Base-by-base conservation (phyloP, 768 basidiomycete genomes). In the Hygrophorus russula region DNA sequence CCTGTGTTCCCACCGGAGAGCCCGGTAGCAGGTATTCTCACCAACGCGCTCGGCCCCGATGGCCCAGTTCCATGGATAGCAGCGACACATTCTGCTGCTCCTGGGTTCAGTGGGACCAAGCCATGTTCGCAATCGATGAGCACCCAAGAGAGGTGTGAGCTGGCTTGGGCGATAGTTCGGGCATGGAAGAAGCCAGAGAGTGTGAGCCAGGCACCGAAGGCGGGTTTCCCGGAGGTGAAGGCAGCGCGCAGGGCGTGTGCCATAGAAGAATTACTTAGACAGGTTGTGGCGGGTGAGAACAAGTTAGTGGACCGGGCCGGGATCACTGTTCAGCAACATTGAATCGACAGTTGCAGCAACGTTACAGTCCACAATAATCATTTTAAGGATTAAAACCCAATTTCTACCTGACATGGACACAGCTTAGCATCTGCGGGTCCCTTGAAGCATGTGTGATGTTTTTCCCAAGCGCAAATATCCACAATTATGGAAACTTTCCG, bases 101-200 rank as follows among this genome's bases (percentile, higher is more conserved):
- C 74, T 0, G 76, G 74, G 11, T 70, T 65, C 33, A 80, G 57
- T 3, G 76, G 63, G 0, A 74, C 66, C 28, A 79, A 59, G 1
- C 81, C 80, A 52, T 82, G 81, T 57, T 83, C 81, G 53, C 79
- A 79, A 54, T 83, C 80, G 49, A 85, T 61, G 36, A 70, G 56
- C 19, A 85, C 63, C 79, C 80, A 82, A 0, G 77, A 74, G 8
- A 81, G 58, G 54, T 76, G 64, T 3, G 61, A 59, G 48, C 70
- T 73, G 17, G 80, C 69, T 45, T 68, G 63, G 0, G 79, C 80
- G 34, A 79, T 69, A 2, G 70, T 68, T 19, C 80, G 69, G 4
- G 78, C 79, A 49, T 73, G 67, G 50, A 77, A 68, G 5, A 63
- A 55, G n/a, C 78, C 76, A 1, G 78, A 74, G 5, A 76, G 55